A percentile compares a stretch with the other conserved stretches of the same genome.
phyloP scores from a whole-genome alignment of 1,284 basidiomycete species.

The Volvariella volvacea region DNA sequence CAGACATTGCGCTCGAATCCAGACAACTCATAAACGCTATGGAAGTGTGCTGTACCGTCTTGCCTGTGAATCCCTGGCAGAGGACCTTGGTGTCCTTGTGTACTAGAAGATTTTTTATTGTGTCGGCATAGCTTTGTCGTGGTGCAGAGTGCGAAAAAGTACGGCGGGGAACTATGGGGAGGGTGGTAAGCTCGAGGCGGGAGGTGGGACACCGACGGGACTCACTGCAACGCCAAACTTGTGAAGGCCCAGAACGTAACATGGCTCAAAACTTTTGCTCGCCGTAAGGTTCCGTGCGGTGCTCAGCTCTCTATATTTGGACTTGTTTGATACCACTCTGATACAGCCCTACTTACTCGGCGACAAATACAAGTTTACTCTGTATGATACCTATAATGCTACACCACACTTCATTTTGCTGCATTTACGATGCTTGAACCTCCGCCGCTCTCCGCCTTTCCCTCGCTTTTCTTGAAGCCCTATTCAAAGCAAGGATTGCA shows the following conservation, averaged over 20 bases:
- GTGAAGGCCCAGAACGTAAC: slow-evolving; percentile 54
- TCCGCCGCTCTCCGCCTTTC: slow-evolving; percentile 49
- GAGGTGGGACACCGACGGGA: slow-evolving; percentile 5
- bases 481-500: slow-evolving; percentile 57
- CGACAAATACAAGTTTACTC: no score
- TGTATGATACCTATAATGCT: background rate
- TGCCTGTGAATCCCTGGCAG: slow-evolving; percentile 94
- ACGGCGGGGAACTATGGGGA: slow-evolving; percentile 53
- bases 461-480: slow-evolving; percentile 61
- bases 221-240: slow-evolving; percentile 43
- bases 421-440: slow-evolving; percentile 19
- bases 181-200: slow-evolving; percentile 6
- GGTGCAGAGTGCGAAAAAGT: slow-evolving; percentile 73
- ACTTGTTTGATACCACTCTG: slow-evolving; percentile 4
- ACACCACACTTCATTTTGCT: slow-evolving; percentile 9
- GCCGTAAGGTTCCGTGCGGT: slow-evolving; percentile 4
- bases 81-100: slow-evolving; percentile 94
- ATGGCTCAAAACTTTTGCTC: slow-evolving; percentile 25
- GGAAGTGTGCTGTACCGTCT: slow-evolving; percentile 64
- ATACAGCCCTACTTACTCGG: no score
- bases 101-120: slow-evolving; percentile 87
- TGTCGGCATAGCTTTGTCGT: slow-evolving; percentile 79
- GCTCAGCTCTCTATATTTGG: slow-evolving; percentile 4
- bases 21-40: no score
- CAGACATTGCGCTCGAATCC: background rate